phyloP scores from a whole-genome alignment of 202 grass and related monocot species.

The Dendrocalamus latiflorus region DNA sequence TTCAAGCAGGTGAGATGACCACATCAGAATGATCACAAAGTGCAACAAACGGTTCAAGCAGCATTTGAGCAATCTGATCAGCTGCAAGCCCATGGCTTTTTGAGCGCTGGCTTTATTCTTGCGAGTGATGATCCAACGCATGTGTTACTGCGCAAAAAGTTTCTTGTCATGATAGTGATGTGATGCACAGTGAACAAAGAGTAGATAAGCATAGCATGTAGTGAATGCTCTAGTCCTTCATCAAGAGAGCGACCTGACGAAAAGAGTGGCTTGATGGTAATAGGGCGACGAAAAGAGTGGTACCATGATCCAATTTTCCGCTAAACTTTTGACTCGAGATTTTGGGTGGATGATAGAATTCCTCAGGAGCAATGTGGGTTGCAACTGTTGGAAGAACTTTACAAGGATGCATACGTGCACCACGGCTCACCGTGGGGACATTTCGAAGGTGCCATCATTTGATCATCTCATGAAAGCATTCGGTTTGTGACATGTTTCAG shows the following conservation, averaged over 20 bases:
- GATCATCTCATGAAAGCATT: conserved; percentile 8
- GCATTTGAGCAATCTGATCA: neutral
- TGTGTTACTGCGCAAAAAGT: neutral
- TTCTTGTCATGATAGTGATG: neutral
- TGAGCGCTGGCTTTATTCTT: neutral
- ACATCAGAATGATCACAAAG: neutral
- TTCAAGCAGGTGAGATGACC: neutral
- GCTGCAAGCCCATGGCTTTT: neutral
- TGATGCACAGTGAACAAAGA: neutral
- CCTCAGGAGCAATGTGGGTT: neutral
- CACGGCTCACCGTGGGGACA: neutral
- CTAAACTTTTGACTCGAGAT: conserved; percentile 27
- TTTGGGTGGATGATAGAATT: neutral
- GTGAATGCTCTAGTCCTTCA: neutral
- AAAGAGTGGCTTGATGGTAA: conserved; percentile 12
- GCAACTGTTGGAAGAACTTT: conserved; percentile 11
- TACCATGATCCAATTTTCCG: conserved; percentile 39
- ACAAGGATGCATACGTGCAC: neutral
- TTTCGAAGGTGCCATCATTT: conserved; percentile 27
- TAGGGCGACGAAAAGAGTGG: conserved; percentile 18
- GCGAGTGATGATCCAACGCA: neutral
- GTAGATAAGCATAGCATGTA: neutral
- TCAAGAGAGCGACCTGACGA: conserved; percentile 26
- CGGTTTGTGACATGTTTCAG: neutral
- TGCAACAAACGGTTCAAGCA: neutral